phyloP scores from a whole-genome alignment of 805 yeast species.

The Lipomyces sp. region DNA sequence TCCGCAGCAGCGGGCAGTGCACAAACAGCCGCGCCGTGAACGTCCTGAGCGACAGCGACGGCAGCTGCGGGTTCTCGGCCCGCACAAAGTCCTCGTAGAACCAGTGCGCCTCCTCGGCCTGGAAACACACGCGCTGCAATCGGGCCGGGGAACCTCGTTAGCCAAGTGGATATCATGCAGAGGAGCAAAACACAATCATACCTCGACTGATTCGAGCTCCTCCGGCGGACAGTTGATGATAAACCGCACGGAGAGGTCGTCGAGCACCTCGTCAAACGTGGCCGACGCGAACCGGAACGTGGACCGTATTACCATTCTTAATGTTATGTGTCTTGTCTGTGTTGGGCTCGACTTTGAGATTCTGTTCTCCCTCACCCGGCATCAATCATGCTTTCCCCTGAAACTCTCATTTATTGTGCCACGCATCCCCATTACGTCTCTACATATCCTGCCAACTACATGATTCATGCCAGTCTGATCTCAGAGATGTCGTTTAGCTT shows the following conservation, averaged over 20 bases:
- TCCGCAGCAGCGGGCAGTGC: conserved; percentile 51
- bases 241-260: conserved; percentile 85
- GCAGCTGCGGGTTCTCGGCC: conserved; percentile 68
- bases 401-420: too few species aligned
- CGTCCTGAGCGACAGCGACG: conserved; percentile 68
- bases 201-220: conserved; percentile 71
- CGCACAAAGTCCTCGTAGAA: conserved; percentile 83
- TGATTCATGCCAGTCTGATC: too few species aligned
- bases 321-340: background rate
- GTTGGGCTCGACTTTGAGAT: too few species aligned
- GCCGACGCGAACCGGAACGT: conserved; percentile 50
- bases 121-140: conserved; percentile 72
- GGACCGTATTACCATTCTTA: conserved; percentile 14
- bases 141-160: conserved; percentile 11
- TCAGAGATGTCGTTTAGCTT: too few species aligned
- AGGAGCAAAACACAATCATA: conserved; percentile 10
- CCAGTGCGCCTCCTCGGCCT: conserved; percentile 98
- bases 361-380: too few species aligned
- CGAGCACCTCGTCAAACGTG: conserved; percentile 69
- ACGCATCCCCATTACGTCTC: too few species aligned
- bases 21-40: conserved; percentile 79
- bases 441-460: too few species aligned
- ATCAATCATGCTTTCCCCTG: too few species aligned
- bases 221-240: conserved; percentile 89
- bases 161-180: background rate